Base-by-base conservation (phyloP, 1,284 basidiomycete genomes). In the Xerocomus minutiporus region DNA sequence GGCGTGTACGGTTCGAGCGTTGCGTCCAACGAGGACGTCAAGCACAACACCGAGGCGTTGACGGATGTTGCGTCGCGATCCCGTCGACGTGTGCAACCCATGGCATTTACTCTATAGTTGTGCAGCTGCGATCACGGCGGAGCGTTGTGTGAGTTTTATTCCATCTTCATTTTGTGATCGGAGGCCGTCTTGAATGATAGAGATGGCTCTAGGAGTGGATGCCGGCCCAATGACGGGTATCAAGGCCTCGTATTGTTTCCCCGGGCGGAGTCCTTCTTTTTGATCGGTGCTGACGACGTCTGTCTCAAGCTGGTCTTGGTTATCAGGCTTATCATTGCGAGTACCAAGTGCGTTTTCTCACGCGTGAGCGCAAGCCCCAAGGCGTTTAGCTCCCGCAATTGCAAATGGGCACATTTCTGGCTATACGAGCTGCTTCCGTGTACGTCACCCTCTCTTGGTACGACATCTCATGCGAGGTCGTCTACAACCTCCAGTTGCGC, bases 241-340 rank as follows among this genome's bases (percentile, higher is more conserved):
- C 61, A 87, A 86, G 57, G 79, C 83, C 4, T 81, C 78, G 42
- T 82, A 76, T 73, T 82, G 82, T 61, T 87, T 85, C 20, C 73
- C 73, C 60, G 46, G 51, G 65, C 4, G 65, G 63, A 2, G 4
- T 42, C 44, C 20, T 40, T 40, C 20, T 40, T 25, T 20, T 23
- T 32, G 25, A 26, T 75, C 9, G 70, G n/a, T 58, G 34, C 32
- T 61, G 38, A 59, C 17, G 26, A 20, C 15, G 8, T 17, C 15
- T 15, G n/a, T 7, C n/a, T 82, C 46, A 76, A 75, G 48, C 82
- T 82, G 44, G 86, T 49, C 73, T 87, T 79, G 51, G 77, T 86
- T 62, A 81, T 87, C 47, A 77, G 80, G 3, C 83, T 83, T 7
- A 68, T 77, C 5, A 69, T 84, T 50, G 72, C 85, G 40, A 74